Conservation (phyloP, 1,139 yeast genomes). For the Yamadazyma buinensis region DNA sequence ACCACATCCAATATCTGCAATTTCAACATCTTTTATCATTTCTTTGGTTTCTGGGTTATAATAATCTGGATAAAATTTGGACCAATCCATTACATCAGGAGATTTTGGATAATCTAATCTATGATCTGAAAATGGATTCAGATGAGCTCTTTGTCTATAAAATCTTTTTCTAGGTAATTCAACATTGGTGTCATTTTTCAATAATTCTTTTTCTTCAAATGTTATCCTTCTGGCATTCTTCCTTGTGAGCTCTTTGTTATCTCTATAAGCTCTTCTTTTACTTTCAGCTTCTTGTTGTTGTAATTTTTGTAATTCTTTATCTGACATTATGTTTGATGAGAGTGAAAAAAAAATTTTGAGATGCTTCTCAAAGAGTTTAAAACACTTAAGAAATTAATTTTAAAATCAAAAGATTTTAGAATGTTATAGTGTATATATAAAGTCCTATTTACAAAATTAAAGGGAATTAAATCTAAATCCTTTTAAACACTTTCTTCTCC, state of each 20-base stretch:
- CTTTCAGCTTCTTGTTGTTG: slow-evolving; percentile 32
- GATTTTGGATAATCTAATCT: slow-evolving; percentile 78
- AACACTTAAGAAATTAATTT: too few relatives aligned
- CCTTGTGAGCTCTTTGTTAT: slow-evolving; percentile 32
- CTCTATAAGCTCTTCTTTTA: slow-evolving; percentile 39
- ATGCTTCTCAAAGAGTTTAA: slow-evolving; percentile 1
- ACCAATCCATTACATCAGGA: slow-evolving; percentile 90
- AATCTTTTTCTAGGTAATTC: slow-evolving; percentile 77
- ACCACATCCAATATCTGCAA: slow-evolving; percentile 98
- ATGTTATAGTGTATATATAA: too few relatives aligned
- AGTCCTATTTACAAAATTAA: too few relatives aligned
- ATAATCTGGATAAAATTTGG: slow-evolving; percentile 62
- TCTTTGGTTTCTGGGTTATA: slow-evolving; percentile 38
- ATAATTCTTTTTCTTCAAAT: slow-evolving; percentile 14
- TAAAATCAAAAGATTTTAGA: too few relatives aligned
- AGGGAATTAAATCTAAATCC: too few relatives aligned
- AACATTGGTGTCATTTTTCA: slow-evolving; percentile 12
- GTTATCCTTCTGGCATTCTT: slow-evolving; percentile 31
- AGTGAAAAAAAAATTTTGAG: slow-evolving; percentile 7
- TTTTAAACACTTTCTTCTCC: too few relatives aligned
- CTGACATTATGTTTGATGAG: slow-evolving; percentile 10
- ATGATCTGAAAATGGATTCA: slow-evolving; percentile 96
- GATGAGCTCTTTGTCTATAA: slow-evolving; percentile 96
- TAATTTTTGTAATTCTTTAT: slow-evolving; percentile 23
- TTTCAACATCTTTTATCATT: slow-evolving; percentile 62